Conservation (phyloP, 495 filamentous ascomycete species). For the Penicillium tannophilum region DNA sequence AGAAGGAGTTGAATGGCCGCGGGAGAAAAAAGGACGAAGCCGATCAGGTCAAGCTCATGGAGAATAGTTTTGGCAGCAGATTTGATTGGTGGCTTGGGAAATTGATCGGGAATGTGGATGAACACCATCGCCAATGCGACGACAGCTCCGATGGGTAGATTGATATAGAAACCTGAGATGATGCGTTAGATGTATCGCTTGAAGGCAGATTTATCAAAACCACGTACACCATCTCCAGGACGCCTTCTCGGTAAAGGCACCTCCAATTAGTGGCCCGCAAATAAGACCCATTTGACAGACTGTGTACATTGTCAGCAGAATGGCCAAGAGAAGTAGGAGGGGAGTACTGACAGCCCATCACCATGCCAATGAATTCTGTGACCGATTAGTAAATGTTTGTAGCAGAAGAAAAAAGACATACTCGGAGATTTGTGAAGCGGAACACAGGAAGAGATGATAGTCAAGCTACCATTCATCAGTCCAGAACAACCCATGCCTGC, state of each 20-base stretch:
- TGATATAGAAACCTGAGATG: conserved; percentile 61
- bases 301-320: conserved; percentile 12
- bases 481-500: conserved; percentile 47
- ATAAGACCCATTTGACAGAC: conserved; percentile 41
- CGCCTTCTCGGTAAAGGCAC: conserved; percentile 56
- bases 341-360: conserved; percentile 38
- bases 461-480: conserved; percentile 53
- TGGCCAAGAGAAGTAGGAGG: conserved; percentile 9
- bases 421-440: conserved; percentile 48
- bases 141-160: conserved; percentile 60
- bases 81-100: conserved; percentile 39
- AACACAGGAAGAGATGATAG: conserved; percentile 50
- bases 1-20: conserved; percentile 51
- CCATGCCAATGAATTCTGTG: conserved; percentile 33
- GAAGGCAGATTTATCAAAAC: not conserved
- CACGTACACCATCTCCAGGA: conserved; percentile 58
- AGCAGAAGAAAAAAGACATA: conserved; percentile 14
- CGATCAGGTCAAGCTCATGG: conserved; percentile 45
- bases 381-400: conserved; percentile 16
- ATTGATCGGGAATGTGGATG: conserved; percentile 50
- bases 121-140: conserved; percentile 48
- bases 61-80: conserved; percentile 28
- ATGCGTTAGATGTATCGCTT: not conserved
- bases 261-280: conserved; percentile 59
- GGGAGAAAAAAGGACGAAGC: conserved; percentile 47